These are phyloP conservation scores for Pseudogymnoascus sp. DNA, from an alignment of 2,329 filamentous ascomycete species.

Conservation along the genomic window DNA sequence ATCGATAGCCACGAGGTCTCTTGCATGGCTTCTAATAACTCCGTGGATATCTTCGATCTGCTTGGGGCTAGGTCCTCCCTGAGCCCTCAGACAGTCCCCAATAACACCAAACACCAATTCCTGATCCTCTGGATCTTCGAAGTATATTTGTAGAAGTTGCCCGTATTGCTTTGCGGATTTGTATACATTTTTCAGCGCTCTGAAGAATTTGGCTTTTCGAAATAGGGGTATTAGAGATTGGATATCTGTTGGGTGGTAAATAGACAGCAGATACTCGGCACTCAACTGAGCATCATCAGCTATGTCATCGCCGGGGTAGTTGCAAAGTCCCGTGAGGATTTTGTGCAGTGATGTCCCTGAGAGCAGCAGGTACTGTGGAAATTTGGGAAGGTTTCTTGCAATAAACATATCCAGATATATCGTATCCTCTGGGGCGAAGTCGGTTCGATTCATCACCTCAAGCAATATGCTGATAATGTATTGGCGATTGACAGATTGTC, in stretches of 20 bases:
- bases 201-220: slow-evolving; percentile 73
- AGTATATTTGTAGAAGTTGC: slow-evolving; percentile 69
- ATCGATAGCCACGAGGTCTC: slow-evolving; percentile 50
- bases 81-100: slow-evolving; percentile 61
- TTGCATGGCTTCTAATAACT: slow-evolving; percentile 50
- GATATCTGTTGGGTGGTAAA: slow-evolving; percentile 84
- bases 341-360: slow-evolving; percentile 78
- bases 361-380: slow-evolving; percentile 88
- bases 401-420: slow-evolving; percentile 99
- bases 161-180: slow-evolving; percentile 71
- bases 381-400: slow-evolving; percentile 90
- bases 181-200: slow-evolving; percentile 86
- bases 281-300: slow-evolving; percentile 95
- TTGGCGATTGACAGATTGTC: slow-evolving; percentile 74
- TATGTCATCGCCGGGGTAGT: slow-evolving; percentile 71
- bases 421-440: slow-evolving; percentile 72
- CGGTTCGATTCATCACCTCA: slow-evolving; percentile 74
- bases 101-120: slow-evolving; percentile 73
- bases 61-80: slow-evolving; percentile 42
- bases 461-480: slow-evolving; percentile 86
- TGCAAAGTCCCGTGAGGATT: slow-evolving; percentile 74
- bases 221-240: slow-evolving; percentile 69
- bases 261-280: slow-evolving; percentile 85
- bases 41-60: slow-evolving; percentile 65
- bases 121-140: slow-evolving; percentile 74